These are phyloP conservation scores for Cystobasidium slooffiae DNA, from an alignment of 1,284 basidiomycete species.

Conservation along the genomic window DNA sequence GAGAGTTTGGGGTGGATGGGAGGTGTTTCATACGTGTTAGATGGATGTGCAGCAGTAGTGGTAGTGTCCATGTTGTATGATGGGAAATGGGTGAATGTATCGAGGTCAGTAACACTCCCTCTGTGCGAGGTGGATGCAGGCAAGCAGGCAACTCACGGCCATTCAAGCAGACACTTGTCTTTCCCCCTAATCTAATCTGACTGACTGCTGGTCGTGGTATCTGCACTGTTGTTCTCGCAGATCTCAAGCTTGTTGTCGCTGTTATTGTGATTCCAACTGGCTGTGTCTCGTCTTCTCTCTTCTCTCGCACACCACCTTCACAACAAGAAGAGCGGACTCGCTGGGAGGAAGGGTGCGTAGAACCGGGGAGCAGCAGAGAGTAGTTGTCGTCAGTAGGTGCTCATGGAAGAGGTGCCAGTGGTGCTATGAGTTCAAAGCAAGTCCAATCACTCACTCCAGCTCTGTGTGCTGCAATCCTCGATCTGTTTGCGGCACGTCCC, in stretches of 20 bases:
- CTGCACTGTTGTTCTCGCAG: conserved; percentile 9
- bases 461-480: neutral
- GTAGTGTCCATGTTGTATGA: neutral
- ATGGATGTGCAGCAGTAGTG: neutral
- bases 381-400: neutral
- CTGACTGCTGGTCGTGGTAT: neutral
- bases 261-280: conserved; percentile 26
- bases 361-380: neutral
- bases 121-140: neutral
- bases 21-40: neutral
- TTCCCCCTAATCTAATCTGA: neutral
- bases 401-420: neutral
- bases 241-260: conserved; percentile 11
- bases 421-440: neutral
- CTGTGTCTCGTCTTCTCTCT: neutral
- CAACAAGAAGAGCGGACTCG: neutral
- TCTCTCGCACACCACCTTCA: neutral
- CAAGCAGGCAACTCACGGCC: conserved; percentile 24
- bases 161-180: conserved; percentile 9
- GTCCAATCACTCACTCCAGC: neutral
- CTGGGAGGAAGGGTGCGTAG: neutral
- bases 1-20: conserved; percentile 4
- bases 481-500: conserved; percentile 23
- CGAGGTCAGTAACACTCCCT: neutral
- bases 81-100: neutral